Evolutionary conservation across 2,329 filamentous ascomycete genomes (phyloP).

Genomic region (Triangularia verruculosa): DNA sequence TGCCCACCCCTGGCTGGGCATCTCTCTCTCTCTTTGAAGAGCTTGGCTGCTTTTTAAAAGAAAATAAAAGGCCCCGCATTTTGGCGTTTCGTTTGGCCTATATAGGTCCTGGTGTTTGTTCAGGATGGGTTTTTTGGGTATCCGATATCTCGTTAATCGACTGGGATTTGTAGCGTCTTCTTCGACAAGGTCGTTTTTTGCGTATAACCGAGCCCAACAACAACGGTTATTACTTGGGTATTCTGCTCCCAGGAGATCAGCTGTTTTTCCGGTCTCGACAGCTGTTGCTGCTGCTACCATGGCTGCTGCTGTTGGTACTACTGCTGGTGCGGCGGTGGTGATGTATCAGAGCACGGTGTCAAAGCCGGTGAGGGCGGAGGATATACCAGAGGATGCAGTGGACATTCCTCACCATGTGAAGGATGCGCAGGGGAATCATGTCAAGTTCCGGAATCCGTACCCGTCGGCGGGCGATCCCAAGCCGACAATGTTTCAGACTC

Average conservation of each 20-base stretch:
- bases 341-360: slow-evolving; percentile 33
- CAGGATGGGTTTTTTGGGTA: neutral
- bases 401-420: slow-evolving; percentile 49
- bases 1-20: neutral
- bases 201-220: neutral
- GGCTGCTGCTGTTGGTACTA: slow-evolving; percentile 6
- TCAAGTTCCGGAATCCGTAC: slow-evolving; percentile 51
- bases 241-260: slow-evolving; percentile 14
- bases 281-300: neutral
- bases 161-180: neutral
- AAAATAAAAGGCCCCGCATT: neutral
- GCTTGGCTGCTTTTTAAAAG: neutral
- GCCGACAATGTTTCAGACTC: slow-evolving; percentile 23
- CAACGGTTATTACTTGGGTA: neutral
- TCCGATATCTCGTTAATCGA: slow-evolving; percentile 4
- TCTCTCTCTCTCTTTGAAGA: neutral
- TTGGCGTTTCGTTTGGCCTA: neutral
- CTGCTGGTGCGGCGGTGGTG: slow-evolving; percentile 16
- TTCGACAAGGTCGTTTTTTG: neutral
- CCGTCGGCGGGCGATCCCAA: slow-evolving; percentile 38
- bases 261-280: slow-evolving; percentile 12
- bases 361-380: slow-evolving; percentile 34
- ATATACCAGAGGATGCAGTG: slow-evolving; percentile 42
- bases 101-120: neutral
- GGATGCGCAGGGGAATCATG: slow-evolving; percentile 37